Evolutionary conservation across 495 filamentous ascomycete genomes (phyloP).

Genomic region (Hyaloscypha variabilis): DNA sequence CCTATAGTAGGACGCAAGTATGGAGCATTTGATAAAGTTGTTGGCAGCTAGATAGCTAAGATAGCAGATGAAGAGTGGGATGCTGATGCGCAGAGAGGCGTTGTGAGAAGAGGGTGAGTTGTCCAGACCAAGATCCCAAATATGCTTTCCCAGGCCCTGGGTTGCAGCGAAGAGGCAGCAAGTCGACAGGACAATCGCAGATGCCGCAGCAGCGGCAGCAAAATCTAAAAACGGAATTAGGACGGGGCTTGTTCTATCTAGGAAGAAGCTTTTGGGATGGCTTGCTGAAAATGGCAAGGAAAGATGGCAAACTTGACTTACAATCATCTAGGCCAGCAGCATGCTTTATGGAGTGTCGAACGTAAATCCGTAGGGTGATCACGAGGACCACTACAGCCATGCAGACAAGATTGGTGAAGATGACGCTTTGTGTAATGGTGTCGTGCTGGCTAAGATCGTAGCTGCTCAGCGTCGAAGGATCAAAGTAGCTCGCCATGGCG

Average conservation of each 20-base stretch:
- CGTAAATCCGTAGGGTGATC: neutral
- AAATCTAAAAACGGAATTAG: neutral
- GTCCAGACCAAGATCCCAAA: slow-evolving; percentile 28
- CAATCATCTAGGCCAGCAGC: neutral
- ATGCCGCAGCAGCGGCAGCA: neutral
- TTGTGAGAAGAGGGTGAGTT: slow-evolving; percentile 7
- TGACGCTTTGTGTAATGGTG: neutral
- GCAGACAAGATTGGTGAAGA: neutral
- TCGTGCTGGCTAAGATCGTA: neutral
- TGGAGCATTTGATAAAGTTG: slow-evolving; percentile 31
- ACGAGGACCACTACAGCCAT: neutral
- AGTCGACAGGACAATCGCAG: neutral
- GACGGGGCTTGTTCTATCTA: neutral
- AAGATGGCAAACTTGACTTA: neutral
- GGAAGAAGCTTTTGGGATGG: neutral
- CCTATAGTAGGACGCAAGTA: slow-evolving; percentile 34
- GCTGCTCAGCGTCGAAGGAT: neutral
- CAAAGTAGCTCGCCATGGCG: neutral
- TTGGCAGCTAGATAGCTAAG: slow-evolving; percentile 30
- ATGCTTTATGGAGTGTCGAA: neutral
- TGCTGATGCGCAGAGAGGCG: neutral
- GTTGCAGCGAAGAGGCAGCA: slow-evolving; percentile 19
- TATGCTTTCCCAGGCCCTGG: slow-evolving; percentile 33
- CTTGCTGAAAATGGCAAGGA: neutral
- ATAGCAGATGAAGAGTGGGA: slow-evolving; percentile 33